These are phyloP conservation scores for Nephelium lappaceum DNA, from an alignment of 345 rosid species.

Conservation along the genomic window DNA sequence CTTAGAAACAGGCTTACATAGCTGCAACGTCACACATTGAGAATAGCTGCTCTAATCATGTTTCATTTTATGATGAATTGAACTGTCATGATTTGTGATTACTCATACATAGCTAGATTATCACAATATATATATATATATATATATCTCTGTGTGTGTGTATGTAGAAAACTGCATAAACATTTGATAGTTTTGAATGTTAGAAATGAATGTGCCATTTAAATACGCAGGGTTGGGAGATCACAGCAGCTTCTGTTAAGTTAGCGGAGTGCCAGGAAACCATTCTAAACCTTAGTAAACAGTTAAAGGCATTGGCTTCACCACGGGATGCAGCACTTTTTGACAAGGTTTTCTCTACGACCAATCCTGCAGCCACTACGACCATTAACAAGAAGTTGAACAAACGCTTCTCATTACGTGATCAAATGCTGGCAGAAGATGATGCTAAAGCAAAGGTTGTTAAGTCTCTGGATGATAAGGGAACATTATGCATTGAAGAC, in stretches of 20 bases:
- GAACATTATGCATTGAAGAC: conserved; percentile 20
- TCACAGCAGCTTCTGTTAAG: conserved; percentile 70
- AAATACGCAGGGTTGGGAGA: conserved; percentile 64
- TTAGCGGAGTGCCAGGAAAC: conserved; percentile 93
- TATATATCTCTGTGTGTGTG: too few species aligned
- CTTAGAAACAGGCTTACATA: not conserved
- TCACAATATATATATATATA: too few species aligned
- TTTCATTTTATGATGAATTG: not conserved
- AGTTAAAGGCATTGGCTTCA: conserved; percentile 71
- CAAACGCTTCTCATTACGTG: conserved; percentile 57
- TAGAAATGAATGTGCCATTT: conserved; percentile 10
- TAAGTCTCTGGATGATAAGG: conserved; percentile 34
- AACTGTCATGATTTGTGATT: conserved; percentile 6
- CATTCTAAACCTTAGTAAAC: conserved; percentile 69
- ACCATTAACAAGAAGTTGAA: conserved; percentile 32
- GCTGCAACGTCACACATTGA: not conserved
- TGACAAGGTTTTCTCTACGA: conserved; percentile 42
- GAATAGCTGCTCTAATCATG: not conserved
- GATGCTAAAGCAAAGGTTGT: conserved; percentile 41
- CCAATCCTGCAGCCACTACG: conserved; percentile 28
- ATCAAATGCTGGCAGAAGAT: conserved; percentile 66
- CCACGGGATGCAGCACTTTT: conserved; percentile 48
- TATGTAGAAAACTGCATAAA: not conserved
- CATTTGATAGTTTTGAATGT: not conserved
- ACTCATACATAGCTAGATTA: not conserved